Evolutionary conservation across 1,139 yeast species (phyloP).

Genomic region (Candida pseudoviswanathii): DNA sequence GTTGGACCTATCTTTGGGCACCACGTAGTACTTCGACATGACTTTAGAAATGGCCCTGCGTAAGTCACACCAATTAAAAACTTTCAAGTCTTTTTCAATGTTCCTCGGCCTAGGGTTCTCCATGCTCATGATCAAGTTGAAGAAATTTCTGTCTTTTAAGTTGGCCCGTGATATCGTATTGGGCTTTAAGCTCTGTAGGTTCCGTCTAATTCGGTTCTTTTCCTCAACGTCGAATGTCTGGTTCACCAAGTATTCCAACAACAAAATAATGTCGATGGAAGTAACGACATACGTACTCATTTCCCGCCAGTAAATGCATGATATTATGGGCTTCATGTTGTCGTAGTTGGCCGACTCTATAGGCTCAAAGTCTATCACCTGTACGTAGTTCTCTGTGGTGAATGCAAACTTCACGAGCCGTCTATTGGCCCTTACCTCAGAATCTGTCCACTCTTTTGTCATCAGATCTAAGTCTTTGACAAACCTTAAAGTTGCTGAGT

Average conservation of each 20-base stretch:
- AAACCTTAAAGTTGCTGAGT: conserved; percentile 14
- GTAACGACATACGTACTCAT: conserved; percentile 56
- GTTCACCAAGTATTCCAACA: conserved; percentile 59
- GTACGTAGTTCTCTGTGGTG: conserved; percentile 21
- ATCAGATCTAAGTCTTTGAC: conserved; percentile 19
- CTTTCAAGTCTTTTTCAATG: conserved; percentile 74
- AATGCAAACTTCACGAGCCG: conserved; percentile 40
- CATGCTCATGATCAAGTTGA: conserved; percentile 63
- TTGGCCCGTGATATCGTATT: conserved; percentile 56
- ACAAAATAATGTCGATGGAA: conserved; percentile 62
- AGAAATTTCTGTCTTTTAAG: conserved; percentile 49
- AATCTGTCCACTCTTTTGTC: conserved; percentile 36
- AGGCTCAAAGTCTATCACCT: conserved; percentile 28
- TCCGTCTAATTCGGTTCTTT: conserved; percentile 69
- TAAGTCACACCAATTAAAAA: conserved; percentile 60
- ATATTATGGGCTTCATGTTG: conserved; percentile 42
- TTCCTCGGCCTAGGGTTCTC: conserved; percentile 70
- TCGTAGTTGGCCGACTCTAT: conserved; percentile 20
- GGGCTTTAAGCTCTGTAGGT: conserved; percentile 67
- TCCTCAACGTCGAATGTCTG: conserved; percentile 65
- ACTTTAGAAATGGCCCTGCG: conserved; percentile 60
- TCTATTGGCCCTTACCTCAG: conserved; percentile 31
- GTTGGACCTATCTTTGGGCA: conserved; percentile 5
- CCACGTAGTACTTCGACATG: conserved; percentile 55
- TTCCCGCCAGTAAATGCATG: conserved; percentile 66